Evolutionary conservation across 257 asterid genomes (phyloP).

Genomic region (Fraxinus pennsylvanica): DNA sequence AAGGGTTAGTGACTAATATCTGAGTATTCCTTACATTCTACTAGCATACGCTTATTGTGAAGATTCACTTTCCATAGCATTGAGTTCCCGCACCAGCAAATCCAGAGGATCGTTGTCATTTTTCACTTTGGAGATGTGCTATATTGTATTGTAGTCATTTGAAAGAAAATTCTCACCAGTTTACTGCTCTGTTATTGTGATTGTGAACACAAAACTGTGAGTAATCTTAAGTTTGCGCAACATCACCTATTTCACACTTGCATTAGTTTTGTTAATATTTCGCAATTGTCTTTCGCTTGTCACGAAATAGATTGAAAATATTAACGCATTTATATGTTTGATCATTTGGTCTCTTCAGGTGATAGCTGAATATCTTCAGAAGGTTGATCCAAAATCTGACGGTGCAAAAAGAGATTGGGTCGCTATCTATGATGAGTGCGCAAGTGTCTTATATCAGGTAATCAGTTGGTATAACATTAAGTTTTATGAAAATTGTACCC

Average conservation of each 20-base stretch:
- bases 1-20: conserved; percentile 56
- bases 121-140: conserved; percentile 4
- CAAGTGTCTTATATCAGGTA: conserved; percentile 88
- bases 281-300: neutral
- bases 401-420: conserved; percentile 99
- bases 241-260: neutral
- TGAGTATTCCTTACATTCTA: conserved; percentile 7
- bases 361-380: conserved; percentile 95
- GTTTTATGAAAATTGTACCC: neutral
- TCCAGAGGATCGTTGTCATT: too few species aligned
- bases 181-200: neutral
- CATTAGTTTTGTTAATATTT: neutral
- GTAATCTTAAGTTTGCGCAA: neutral
- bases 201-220: neutral
- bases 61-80: too few species aligned
- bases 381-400: conserved; percentile 95
- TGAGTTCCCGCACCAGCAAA: too few species aligned
- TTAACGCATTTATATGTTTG: conserved; percentile 18
- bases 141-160: neutral
- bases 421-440: conserved; percentile 96
- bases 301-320: neutral
- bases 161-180: neutral
- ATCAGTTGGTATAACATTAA: neutral
- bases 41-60: neutral
- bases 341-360: conserved; percentile 53